Conservation (phyloP, 129 eudicot genomes). For the Ambrosia artemisiifolia region DNA sequence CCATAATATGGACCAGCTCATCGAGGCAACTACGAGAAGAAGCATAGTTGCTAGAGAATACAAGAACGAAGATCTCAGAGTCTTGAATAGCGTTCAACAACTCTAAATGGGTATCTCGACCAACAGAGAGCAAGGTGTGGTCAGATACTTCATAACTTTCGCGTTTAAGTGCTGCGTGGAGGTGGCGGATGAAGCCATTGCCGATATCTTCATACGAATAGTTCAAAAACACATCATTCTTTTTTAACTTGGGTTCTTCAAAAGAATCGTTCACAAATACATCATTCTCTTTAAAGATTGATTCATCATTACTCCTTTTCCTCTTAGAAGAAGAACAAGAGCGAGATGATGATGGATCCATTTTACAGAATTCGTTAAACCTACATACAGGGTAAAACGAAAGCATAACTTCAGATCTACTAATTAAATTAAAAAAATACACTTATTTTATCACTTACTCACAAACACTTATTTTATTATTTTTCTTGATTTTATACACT, state of each 20-base stretch:
- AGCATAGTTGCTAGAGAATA: conserved; percentile 17
- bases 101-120: background rate
- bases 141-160: conserved; percentile 6
- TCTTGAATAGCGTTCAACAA: conserved; percentile 7
- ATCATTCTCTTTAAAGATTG: background rate
- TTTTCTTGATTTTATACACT: no score
- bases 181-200: conserved; percentile 20
- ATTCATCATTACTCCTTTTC: background rate
- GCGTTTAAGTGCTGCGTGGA: background rate
- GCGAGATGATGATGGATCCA: conserved; percentile 7
- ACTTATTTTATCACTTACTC: no score
- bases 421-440: no score
- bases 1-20: conserved; percentile 14
- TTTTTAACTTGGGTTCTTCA: background rate
- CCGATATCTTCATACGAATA: conserved; percentile 14
- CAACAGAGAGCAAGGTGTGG: conserved; percentile 2
- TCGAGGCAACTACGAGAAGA: conserved; percentile 12
- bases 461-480: no score
- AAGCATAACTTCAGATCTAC: no score
- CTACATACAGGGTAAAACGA: no score
- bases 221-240: conserved; percentile 2
- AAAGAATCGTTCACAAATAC: no score
- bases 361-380: background rate
- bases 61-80: conserved; percentile 16
- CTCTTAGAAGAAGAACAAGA: background rate